Evolutionary conservation across 352 stramenopile genomes (phyloP).

Genomic region (Phytophthora pluvialis): DNA sequence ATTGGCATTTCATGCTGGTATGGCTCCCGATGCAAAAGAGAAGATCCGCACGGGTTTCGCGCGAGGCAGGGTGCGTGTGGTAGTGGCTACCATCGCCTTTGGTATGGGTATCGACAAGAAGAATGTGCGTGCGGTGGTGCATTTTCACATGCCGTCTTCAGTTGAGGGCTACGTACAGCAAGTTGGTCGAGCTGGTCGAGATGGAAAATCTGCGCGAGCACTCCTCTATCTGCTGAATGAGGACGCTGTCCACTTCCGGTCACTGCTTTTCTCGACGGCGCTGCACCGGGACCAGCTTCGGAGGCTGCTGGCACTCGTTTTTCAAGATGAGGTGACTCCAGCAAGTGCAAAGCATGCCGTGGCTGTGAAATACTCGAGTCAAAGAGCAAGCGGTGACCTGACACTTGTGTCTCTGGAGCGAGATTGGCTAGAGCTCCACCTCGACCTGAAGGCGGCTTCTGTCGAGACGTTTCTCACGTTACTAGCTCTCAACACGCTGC

Average conservation of each 20-base stretch:
- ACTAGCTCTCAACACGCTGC: conserved; percentile 44
- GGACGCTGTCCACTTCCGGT: conserved; percentile 75
- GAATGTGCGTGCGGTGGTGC: conserved; percentile 97
- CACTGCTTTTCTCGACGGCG: conserved; percentile 73
- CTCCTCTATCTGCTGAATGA: conserved; percentile 71
- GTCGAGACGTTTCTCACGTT: conserved; percentile 85
- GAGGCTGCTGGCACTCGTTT: conserved; percentile 50
- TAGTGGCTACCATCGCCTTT: conserved; percentile 98
- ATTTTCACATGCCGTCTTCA: conserved; percentile 96
- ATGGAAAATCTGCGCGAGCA: conserved; percentile 86
- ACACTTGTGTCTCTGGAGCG: conserved; percentile 56
- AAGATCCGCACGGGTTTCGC: conserved; percentile 90
- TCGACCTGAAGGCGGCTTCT: conserved; percentile 78
- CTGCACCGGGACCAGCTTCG: conserved; percentile 63
- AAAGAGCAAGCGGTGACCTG: conserved; percentile 20
- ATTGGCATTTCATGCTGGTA: conserved; percentile 94
- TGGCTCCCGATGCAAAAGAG: conserved; percentile 81
- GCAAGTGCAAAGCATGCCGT: conserved; percentile 32
- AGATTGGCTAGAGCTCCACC: conserved; percentile 60
- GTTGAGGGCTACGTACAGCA: conserved; percentile 99
- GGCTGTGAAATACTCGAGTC: conserved; percentile 26
- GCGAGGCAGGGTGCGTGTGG: conserved; percentile 84
- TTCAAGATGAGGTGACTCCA: conserved; percentile 23
- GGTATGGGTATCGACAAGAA: conserved; percentile 99
- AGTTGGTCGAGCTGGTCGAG: conserved; percentile 94